Evolutionary conservation across 2,329 filamentous ascomycete genomes (phyloP), one percentile per base, ranked within the genome.

Genomic region (Pseudopyrenochaeta lycopersici): DNA sequence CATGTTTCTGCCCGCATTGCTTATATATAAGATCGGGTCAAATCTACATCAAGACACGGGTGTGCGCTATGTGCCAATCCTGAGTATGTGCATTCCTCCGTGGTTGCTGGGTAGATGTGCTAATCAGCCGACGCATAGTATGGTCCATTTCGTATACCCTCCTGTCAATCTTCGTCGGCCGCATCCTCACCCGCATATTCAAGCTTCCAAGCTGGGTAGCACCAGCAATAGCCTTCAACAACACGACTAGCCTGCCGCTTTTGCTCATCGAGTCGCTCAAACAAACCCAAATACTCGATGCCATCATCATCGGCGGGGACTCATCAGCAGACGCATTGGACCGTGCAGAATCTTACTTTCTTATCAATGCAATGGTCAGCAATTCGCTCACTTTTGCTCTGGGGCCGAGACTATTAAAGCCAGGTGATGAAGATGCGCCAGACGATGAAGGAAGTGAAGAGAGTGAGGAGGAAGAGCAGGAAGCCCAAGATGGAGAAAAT

Each of bases 361-460:
- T 90, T 3, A 82, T 90, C 53, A 88, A 86, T 58, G 82, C 86
- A 3, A 88, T 88, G 49, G 78, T 89, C 9, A 82, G 81, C 36
- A 88, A 86, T 63, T 85, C 82, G 46, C 72, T 89, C 53, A 89
- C 86, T 0, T 90, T 89, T 67, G 84, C 84, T 0, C 75, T 89
- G 2, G 87, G 86, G 0, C 86, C 87, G 1, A 76, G 81, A 11
- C 75, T 89, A 33, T 79, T 89, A 41, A 82, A 84, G 72, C 74
- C 52, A 10, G 67, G 71, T 14, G 73, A 78, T 7, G 79, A 81
- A 46, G 76, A 80, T 43, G 62, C 69, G 4, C 73, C 77, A 1
- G 72, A 78, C 2, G 72, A 77, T 7, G 56, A 71, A 2, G 62
- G 58, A 2, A 51, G 21, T 17, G 48, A 56, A 21, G 46, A 44